phyloP scores from a whole-genome alignment of 371 early-diverging fungal species.

The Mucor mucedo region DNA sequence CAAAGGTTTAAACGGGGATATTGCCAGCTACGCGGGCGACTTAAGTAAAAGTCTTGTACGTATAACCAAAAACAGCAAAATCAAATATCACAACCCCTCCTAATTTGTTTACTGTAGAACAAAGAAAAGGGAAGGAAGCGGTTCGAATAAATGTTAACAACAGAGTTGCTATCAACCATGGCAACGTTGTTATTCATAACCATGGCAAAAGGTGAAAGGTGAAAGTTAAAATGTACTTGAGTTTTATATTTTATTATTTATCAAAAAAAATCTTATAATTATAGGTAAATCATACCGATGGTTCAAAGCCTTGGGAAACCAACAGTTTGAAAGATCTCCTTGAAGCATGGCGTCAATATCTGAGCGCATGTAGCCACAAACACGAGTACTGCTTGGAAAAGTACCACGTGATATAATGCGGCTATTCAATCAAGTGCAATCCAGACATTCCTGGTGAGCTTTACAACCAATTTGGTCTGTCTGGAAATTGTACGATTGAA shows the following conservation, averaged over 20 bases:
- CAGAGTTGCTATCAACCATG: constrained; percentile 10
- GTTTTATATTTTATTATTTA: constrained; percentile 11
- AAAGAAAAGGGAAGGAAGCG: constrained; percentile 2
- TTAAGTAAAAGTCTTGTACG: too few relatives aligned
- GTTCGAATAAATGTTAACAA: not conserved
- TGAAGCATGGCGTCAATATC: constrained; percentile 14
- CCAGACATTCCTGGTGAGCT: constrained; percentile 10
- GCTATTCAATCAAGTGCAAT: constrained; percentile 22
- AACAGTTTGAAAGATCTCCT: constrained; percentile 1
- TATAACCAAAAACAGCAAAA: too few relatives aligned
- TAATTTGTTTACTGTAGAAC: not conserved
- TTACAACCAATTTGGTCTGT: constrained; percentile 3
- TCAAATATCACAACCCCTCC: too few relatives aligned
- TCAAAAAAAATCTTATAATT: constrained; percentile 1
- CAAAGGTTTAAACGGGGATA: too few relatives aligned
- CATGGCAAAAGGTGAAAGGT: constrained; percentile 9
- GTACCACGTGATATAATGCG: constrained; percentile 21
- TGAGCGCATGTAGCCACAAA: not conserved
- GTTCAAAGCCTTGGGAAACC: constrained; percentile 11
- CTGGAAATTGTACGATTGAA: not conserved
- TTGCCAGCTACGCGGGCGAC: too few relatives aligned
- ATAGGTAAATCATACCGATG: constrained; percentile 12
- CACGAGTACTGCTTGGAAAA: constrained; percentile 20
- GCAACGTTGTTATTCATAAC: constrained; percentile 12
- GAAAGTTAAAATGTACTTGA: constrained; percentile 7